Conservation (phyloP, 176 grass and related monocot species). For the Tillandsia fasciculata region DNA sequence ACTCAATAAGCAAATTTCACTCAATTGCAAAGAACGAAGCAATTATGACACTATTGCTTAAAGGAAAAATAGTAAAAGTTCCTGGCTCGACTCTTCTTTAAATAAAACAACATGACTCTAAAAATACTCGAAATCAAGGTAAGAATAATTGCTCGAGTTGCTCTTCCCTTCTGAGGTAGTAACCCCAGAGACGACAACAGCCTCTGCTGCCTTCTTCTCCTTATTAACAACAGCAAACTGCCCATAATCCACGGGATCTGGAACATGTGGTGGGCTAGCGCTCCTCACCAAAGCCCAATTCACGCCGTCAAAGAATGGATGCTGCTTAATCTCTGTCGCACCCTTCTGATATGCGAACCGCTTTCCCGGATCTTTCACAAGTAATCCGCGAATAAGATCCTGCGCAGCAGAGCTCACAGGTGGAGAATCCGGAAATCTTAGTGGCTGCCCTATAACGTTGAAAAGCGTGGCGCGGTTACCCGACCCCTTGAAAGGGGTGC, state of each 20-base stretch:
- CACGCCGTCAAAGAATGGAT: constrained; percentile 77
- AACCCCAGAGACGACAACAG: constrained; percentile 14
- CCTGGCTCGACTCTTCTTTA: neutral
- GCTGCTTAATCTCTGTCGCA: constrained; percentile 75
- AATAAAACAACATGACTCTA: constrained; percentile 16
- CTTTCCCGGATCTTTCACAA: constrained; percentile 65
- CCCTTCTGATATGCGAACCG: constrained; percentile 59
- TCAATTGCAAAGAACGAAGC: neutral
- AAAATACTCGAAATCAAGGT: constrained; percentile 75
- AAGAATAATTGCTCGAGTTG: constrained; percentile 38
- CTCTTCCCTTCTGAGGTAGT: constrained; percentile 16
- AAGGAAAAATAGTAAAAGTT: neutral
- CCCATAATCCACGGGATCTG: constrained; percentile 20
- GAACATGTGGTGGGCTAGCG: constrained; percentile 57
- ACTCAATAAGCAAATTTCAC: neutral
- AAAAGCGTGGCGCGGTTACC: constrained; percentile 79
- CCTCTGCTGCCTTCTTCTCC: constrained; percentile 18
- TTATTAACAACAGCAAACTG: constrained; percentile 14
- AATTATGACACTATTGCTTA: neutral
- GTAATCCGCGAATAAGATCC: constrained; percentile 76
- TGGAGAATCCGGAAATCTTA: constrained; percentile 67
- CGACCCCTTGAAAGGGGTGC: constrained; percentile 86
- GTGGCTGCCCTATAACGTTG: constrained; percentile 80
- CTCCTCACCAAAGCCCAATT: constrained; percentile 92
- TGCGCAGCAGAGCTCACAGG: constrained; percentile 45